Conservation (phyloP, 768 basidiomycete genomes). For the Arthromyces matolae region DNA sequence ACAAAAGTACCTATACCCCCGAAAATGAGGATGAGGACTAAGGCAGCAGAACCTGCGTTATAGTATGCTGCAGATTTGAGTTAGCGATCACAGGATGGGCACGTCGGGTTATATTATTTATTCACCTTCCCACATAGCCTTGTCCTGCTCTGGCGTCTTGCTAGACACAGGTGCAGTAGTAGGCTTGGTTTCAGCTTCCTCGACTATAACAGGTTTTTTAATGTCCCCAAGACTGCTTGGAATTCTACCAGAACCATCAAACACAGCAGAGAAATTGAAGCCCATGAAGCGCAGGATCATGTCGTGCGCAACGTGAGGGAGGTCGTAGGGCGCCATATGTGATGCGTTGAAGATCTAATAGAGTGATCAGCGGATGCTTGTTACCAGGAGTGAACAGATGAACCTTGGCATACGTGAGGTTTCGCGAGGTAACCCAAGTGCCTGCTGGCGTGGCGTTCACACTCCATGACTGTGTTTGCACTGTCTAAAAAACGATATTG, state of each 20-base stretch:
- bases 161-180: conserved; percentile 36
- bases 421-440: conserved; percentile 86
- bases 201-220: conserved; percentile 60
- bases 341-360: conserved; percentile 84
- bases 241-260: conserved; percentile 76
- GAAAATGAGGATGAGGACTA: conserved; percentile 76
- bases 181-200: conserved; percentile 36
- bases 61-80: conserved; percentile 70
- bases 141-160: conserved; percentile 72
- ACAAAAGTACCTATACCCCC: conserved; percentile 68
- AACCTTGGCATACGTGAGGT: conserved; percentile 92
- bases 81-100: not conserved
- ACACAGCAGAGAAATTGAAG: conserved; percentile 78
- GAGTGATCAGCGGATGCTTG: not conserved
- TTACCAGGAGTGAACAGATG: conserved; percentile 5
- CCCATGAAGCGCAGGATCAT: conserved; percentile 99
- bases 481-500: conserved; percentile 39
- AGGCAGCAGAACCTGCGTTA: conserved; percentile 83
- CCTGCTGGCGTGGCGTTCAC: conserved; percentile 79
- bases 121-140: conserved; percentile 89
- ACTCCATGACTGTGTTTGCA: conserved; percentile 68
- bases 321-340: conserved; percentile 92
- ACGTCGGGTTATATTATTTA: conserved; percentile 10
- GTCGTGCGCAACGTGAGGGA: conserved; percentile 86
- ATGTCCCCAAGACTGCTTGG: conserved; percentile 76